These are phyloP conservation scores for Geotrichum armillariae DNA, from an alignment of 1,139 yeast genomes.

Conservation along the genomic window DNA sequence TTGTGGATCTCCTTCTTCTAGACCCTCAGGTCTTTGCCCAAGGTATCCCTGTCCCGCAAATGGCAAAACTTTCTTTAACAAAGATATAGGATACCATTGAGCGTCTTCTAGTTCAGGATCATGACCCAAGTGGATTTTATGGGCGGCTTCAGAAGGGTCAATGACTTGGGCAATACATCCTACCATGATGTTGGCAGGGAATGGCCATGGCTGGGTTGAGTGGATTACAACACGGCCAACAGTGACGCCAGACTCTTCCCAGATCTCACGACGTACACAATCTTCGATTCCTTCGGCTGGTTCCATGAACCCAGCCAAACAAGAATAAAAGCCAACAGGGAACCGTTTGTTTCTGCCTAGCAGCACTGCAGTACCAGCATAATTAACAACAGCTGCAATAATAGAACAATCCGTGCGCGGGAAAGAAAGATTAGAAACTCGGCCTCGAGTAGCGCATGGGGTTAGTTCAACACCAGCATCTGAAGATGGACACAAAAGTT, in stretches of 20 bases:
- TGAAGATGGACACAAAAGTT: constrained; percentile 57
- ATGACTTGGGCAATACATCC: constrained; percentile 78
- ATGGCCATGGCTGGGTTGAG: constrained; percentile 94
- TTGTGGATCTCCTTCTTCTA: constrained; percentile 36
- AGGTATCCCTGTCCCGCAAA: constrained; percentile 17
- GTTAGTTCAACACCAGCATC: constrained; percentile 31
- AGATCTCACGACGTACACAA: constrained; percentile 83
- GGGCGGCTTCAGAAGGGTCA: constrained; percentile 54
- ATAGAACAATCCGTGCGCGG: constrained; percentile 92
- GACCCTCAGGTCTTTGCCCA: constrained; percentile 27
- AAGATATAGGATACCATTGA: constrained; percentile 69
- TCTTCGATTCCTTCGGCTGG: constrained; percentile 91
- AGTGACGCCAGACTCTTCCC: constrained; percentile 92
- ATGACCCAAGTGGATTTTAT: constrained; percentile 63
- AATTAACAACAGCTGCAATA: constrained; percentile 73
- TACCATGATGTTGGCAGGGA: constrained; percentile 89
- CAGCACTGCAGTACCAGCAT: constrained; percentile 60
- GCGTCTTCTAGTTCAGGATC: constrained; percentile 87
- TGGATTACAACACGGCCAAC: constrained; percentile 59
- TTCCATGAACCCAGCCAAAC: constrained; percentile 94
- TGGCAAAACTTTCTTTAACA: constrained; percentile 39
- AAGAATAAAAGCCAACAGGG: constrained; percentile 58
- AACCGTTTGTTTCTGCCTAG: constrained; percentile 68
- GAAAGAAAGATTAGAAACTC: constrained; percentile 59
- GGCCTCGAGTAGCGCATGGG: constrained; percentile 40